Percentiles rank a stretch among this genome's conserved stretches.
Conservation (phyloP, 2,329 filamentous ascomycete genomes). For the Cordyceps cicadae region DNA sequence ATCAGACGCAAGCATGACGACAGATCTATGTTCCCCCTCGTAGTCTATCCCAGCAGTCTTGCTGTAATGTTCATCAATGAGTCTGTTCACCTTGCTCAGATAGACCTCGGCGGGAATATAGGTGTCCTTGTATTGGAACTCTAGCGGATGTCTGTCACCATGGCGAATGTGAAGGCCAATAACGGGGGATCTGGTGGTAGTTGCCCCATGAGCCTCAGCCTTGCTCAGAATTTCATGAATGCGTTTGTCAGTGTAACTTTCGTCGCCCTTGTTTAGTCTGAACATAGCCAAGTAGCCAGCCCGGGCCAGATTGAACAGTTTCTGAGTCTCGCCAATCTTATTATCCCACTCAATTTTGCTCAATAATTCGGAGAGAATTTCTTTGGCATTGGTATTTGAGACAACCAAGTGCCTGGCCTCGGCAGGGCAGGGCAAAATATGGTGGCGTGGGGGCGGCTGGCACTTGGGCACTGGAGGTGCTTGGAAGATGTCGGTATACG, state of each 20-base stretch:
- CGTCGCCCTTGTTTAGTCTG: conserved; percentile 57
- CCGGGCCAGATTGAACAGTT: conserved; percentile 59
- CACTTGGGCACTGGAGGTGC: conserved; percentile 58
- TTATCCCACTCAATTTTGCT: conserved; percentile 21
- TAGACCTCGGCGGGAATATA: conserved; percentile 72
- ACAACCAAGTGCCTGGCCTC: conserved; percentile 67
- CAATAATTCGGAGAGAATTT: conserved; percentile 52
- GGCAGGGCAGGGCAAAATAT: conserved; percentile 73
- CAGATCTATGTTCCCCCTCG: conserved; percentile 28
- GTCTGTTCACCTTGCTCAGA: conserved; percentile 46
- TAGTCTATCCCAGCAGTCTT: conserved; percentile 26
- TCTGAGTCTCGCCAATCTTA: conserved; percentile 29
- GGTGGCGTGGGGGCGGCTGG: conserved; percentile 60
- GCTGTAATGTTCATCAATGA: conserved; percentile 44
- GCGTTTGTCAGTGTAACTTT: conserved; percentile 53
- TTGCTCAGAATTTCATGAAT: conserved; percentile 45
- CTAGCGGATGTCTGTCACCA: conserved; percentile 69
- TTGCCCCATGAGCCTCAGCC: conserved; percentile 32
- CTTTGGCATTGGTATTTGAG: conserved; percentile 57
- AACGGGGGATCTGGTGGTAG: conserved; percentile 29
- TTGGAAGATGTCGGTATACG: conserved; percentile 64
- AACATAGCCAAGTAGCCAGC: conserved; percentile 68
- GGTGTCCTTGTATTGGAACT: conserved; percentile 66
- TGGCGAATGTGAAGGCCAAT: conserved; percentile 73
- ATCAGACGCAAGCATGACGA: conserved; percentile 67